These are phyloP conservation scores for Ogataea polymorpha DNA, from an alignment of 805 yeast genomes.

Conservation along the genomic window DNA sequence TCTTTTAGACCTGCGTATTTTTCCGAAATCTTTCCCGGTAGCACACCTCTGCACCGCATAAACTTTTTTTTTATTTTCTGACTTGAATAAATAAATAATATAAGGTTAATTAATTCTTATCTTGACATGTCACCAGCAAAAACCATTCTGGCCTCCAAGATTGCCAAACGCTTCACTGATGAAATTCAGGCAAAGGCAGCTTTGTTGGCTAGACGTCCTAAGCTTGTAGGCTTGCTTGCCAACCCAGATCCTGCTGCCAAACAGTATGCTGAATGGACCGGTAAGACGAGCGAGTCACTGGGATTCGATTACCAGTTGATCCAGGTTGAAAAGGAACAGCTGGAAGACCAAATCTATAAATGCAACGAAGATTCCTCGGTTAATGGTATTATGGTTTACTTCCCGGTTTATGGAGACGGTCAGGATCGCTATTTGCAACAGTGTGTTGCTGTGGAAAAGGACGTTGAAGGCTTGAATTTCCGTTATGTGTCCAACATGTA, in stretches of 20 bases:
- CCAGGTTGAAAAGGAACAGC: slow-evolving; percentile 68
- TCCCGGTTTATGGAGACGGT: slow-evolving; percentile 93
- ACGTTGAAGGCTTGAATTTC: slow-evolving; percentile 94
- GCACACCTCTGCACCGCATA: slow-evolving; percentile 7
- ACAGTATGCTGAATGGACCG: slow-evolving; percentile 96
- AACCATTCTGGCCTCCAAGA: slow-evolving; percentile 81
- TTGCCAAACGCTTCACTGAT: slow-evolving; percentile 75
- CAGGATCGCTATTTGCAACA: slow-evolving; percentile 97
- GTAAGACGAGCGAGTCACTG: slow-evolving; percentile 78
- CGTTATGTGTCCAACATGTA: slow-evolving; percentile 90
- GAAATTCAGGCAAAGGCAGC: slow-evolving; percentile 65
- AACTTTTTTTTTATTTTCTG: neutral
- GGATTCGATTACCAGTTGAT: slow-evolving; percentile 84
- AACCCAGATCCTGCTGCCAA: slow-evolving; percentile 93
- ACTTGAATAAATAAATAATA: slow-evolving; percentile 2
- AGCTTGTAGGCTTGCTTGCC: slow-evolving; percentile 86
- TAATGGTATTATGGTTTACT: slow-evolving; percentile 94
- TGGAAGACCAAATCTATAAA: slow-evolving; percentile 77
- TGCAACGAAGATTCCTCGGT: slow-evolving; percentile 77
- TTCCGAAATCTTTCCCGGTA: neutral
- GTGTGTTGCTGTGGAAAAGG: slow-evolving; percentile 85
- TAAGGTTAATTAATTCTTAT: neutral
- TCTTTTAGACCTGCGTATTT: no score
- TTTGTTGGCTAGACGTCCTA: slow-evolving; percentile 55
- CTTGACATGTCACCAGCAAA: slow-evolving; percentile 50